phyloP scores from a whole-genome alignment of 345 rosid genomes.

The Murraya koenigii region DNA sequence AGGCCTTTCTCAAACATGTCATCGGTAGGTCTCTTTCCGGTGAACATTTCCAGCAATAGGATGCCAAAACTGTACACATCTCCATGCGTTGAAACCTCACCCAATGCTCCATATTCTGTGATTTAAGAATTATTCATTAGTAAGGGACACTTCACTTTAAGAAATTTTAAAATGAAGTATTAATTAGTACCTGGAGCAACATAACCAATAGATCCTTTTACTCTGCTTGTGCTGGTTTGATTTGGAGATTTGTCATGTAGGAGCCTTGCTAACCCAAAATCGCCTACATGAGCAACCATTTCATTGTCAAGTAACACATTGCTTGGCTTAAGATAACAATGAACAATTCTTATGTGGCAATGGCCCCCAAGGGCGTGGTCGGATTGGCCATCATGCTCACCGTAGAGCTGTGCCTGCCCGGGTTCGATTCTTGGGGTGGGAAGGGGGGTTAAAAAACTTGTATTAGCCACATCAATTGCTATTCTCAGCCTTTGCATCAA shows the following conservation, averaged over 20 bases:
- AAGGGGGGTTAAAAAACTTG: too few species aligned
- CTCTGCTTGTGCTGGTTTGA: conserved; percentile 2
- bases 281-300: conserved; percentile 34
- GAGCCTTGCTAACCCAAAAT: conserved; percentile 30
- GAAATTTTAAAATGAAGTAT: background rate
- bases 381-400: too few species aligned
- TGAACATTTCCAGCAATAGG: conserved; percentile 34
- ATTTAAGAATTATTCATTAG: background rate
- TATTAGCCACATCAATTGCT: conserved; percentile 30
- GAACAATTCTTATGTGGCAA: conserved; percentile 26
- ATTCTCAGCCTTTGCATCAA: conserved; percentile 21
- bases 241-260: conserved; percentile 8
- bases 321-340: conserved; percentile 37
- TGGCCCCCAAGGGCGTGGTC: too few species aligned
- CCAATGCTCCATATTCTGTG: conserved; percentile 29
- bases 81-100: conserved; percentile 26
- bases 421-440: too few species aligned
- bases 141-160: background rate
- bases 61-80: conserved; percentile 41
- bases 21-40: conserved; percentile 29
- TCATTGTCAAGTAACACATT: conserved; percentile 25
- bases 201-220: conserved; percentile 3
- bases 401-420: too few species aligned
- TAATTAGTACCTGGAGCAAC: conserved; percentile 2
- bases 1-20: conserved; percentile 25